Evolutionary conservation across 2,329 filamentous ascomycete genomes (phyloP), one percentile per base, ranked within the genome.

Genomic region (Aspergillus sp.): DNA sequence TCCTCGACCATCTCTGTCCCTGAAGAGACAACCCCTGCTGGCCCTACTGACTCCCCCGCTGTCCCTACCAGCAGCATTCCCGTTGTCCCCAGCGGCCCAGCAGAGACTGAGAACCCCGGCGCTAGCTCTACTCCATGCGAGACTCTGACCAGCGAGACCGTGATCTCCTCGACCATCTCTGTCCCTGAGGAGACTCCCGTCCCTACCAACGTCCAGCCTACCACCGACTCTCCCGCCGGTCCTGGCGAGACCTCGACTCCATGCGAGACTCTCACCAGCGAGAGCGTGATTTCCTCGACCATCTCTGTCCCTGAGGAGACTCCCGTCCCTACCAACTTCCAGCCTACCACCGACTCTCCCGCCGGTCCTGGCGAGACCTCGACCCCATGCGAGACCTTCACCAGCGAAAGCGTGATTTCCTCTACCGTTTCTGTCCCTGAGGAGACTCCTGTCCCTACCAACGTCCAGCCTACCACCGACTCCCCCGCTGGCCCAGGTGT

Each of bases 371-470:
- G 57, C 18, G 60, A 57, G 26, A 30, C 26, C 26, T 30, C 26
- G 26, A 62, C 48, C 20, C 20, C 20, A 57, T 20, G 43, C n/a
- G 43, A 47, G 22, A 60, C 59, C 36, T 4, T 56, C 18, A 56
- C 58, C 41, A 47, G 48, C 9, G 61, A 63, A 52, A 56, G 50
- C 32, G 56, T 62, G 9, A 44, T 54, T 36, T 57, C 62, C 36
- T 24, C 54, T 32, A 51, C 30, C 56, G 24, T 47, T 30, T 48
- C 44, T 30, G 9, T 30, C 2, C 26, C 26, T 30, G 26, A 30
- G 7, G 11, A 38, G 39, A 41, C 43, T 8, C 17, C 44, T 6
- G 24, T 20, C 38, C 48, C 48, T 20, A 55, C 49, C 18, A 45
- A 57, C n/a, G 59, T 53, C 24, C 12, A 49, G 26, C 52, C 56